Evolutionary conservation across 768 basidiomycete species (phyloP).

Genomic region (Tulasnella sp.): DNA sequence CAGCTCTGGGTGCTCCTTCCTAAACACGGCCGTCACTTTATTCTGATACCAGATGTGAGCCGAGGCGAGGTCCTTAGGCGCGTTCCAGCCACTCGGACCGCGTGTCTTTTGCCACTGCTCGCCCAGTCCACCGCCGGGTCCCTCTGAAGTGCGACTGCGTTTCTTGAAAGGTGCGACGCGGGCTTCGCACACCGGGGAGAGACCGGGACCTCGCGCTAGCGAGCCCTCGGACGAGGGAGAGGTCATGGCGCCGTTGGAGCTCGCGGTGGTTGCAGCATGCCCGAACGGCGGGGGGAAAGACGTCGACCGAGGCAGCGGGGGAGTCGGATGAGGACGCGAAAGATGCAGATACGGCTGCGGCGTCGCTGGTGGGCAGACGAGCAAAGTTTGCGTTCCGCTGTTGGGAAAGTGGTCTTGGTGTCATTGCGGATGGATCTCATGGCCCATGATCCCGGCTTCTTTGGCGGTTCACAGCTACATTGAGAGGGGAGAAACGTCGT

Average conservation of each 20-base stretch:
- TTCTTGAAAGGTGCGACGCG: not conserved
- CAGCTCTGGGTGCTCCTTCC: slow-evolving; percentile 58
- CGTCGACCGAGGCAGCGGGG: not conserved
- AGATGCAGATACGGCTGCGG: not conserved
- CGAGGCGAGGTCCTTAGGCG: slow-evolving; percentile 83
- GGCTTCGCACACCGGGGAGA: too few species aligned
- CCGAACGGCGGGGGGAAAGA: not conserved
- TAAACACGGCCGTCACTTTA: slow-evolving; percentile 71
- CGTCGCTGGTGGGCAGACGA: not conserved
- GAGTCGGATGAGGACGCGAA: not conserved
- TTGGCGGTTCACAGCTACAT: slow-evolving; percentile 26
- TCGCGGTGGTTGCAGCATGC: not conserved
- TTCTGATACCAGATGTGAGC: slow-evolving; percentile 96
- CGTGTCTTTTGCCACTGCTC: slow-evolving; percentile 54
- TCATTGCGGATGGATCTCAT: not conserved
- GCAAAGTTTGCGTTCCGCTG: not conserved
- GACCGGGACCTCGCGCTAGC: not conserved
- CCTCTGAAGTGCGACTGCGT: not conserved
- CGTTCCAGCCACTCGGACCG: too few species aligned
- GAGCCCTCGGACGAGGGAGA: not conserved
- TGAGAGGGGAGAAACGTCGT: too few species aligned
- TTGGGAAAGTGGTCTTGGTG: slow-evolving; percentile 18
- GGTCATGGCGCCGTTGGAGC: not conserved
- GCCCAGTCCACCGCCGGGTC: slow-evolving; percentile 27
- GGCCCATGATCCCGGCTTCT: slow-evolving; percentile 29